These are phyloP conservation scores for Pseudozyma pruni DNA, from an alignment of 1,284 basidiomycete genomes.

Conservation along the genomic window DNA sequence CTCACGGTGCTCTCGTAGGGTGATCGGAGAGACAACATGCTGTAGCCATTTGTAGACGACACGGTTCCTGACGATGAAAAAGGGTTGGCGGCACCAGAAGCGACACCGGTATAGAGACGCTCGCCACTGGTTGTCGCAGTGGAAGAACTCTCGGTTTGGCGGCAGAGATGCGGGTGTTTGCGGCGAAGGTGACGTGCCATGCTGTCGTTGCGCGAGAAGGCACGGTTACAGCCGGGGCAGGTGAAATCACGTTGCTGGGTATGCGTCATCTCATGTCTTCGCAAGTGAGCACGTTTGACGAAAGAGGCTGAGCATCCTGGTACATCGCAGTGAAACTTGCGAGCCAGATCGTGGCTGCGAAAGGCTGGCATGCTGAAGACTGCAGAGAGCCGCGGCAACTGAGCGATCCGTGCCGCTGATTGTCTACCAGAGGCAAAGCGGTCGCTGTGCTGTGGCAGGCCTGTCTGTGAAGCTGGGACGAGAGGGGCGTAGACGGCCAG, in stretches of 20 bases:
- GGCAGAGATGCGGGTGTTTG: slow-evolving; percentile 42
- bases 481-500: background rate
- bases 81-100: background rate
- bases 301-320: slow-evolving; percentile 44
- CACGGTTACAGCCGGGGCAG: slow-evolving; percentile 33
- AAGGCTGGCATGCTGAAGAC: slow-evolving; percentile 28
- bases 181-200: slow-evolving; percentile 43
- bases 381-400: background rate
- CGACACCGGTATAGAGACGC: slow-evolving; percentile 12
- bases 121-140: slow-evolving; percentile 1
- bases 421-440: too few relatives aligned
- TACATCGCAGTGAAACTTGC: slow-evolving; percentile 37
- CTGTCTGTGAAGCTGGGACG: slow-evolving; percentile 24
- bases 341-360: slow-evolving; percentile 30
- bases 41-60: slow-evolving; percentile 7
- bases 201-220: slow-evolving; percentile 47
- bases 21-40: slow-evolving; percentile 15
- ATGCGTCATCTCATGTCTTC: slow-evolving; percentile 49
- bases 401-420: too few relatives aligned
- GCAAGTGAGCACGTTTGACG: slow-evolving; percentile 44
- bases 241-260: slow-evolving; percentile 38
- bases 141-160: slow-evolving; percentile 9
- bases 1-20: slow-evolving; percentile 17
- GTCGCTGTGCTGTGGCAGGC: too few relatives aligned
- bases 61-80: slow-evolving; percentile 4